Evolutionary conservation across 2,329 filamentous ascomycete species (phyloP), one percentile per base, ranked within the genome.

Genomic region (Aspergillus glaucus): DNA sequence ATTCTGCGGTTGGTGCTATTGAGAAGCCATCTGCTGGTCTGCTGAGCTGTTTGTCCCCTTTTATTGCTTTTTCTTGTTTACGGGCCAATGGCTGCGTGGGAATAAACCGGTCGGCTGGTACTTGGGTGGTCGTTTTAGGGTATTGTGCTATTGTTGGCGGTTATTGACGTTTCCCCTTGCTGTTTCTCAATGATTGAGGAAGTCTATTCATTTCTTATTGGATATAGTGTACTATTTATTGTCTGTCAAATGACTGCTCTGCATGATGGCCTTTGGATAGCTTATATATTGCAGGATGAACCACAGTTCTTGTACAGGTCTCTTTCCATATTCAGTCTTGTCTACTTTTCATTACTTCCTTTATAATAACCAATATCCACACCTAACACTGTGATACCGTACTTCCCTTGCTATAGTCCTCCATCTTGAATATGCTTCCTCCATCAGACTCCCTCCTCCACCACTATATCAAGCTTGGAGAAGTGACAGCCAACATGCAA

Each of bases 391-490:
- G 26, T n/a, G 2, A 36, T 17, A 36, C 22, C 22, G 6, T 22
- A 6, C 4, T 22, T 22, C 4, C 34, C n/a, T 36, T 17, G n/a
- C 17, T 40, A 12, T 40, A 19, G 9, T 39, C 26, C 47, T n/a
- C 4, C 10, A 22, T 42, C 12, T 17, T 43, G 7, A 26, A 55
- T 24, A 66, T 67, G 62, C 44, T 56, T 17, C 62, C 62, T n/a
- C 58, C 61, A 30, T 61, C 60, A n/a, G 59, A 65, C 26, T 57
- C 57, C 17, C 47, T 64, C 26, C 51, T 54, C 17, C 60, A 66
- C 19, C 59, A 61, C n/a, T 52, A 49, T 37, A 56, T 58, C 34
- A 66, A 65, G 46, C 56, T 62, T 17, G 55, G 56, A 10, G 60
- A 61, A 45, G 52, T 50, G 15, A 45, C 55, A 15, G 52, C 55